Percentiles rank a stretch among this genome's conserved stretches.
These are phyloP conservation scores for Ilyonectria mors-panacis DNA, from an alignment of 2,329 filamentous ascomycete genomes.

Conservation along the genomic window DNA sequence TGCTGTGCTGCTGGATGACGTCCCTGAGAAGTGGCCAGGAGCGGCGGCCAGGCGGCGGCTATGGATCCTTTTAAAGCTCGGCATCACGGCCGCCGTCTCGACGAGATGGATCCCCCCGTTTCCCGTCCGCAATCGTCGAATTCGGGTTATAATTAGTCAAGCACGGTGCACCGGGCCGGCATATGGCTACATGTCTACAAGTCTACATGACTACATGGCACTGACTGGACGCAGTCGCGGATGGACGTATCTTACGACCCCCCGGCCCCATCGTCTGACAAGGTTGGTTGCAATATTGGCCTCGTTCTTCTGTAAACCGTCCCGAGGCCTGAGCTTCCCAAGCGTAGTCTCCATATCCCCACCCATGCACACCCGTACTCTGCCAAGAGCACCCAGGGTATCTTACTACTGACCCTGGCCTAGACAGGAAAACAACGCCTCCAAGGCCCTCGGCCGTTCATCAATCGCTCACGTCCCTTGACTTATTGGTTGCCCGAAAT, in stretches of 20 bases:
- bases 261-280: conserved; percentile 47
- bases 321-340: conserved; percentile 35
- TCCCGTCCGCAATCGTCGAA: conserved; percentile 38
- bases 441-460: conserved; percentile 8
- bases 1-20: conserved; percentile 30
- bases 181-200: conserved; percentile 29
- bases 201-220: not conserved
- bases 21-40: conserved; percentile 33
- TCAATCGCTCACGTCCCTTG: not conserved
- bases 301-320: conserved; percentile 20
- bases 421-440: not conserved
- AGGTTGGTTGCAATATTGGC: conserved; percentile 47
- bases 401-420: conserved; percentile 10
- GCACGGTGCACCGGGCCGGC: conserved; percentile 49
- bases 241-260: conserved; percentile 42
- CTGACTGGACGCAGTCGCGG: not conserved
- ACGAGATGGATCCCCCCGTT: conserved; percentile 20
- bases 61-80: conserved; percentile 43
- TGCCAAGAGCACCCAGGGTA: conserved; percentile 21
- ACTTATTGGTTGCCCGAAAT: conserved; percentile 6
- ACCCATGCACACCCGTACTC: conserved; percentile 15
- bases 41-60: conserved; percentile 31
- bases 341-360: conserved; percentile 9
- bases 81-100: conserved; percentile 41
- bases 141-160: conserved; percentile 47